Evolutionary conservation across 2,329 filamentous ascomycete species (phyloP).

Genomic region (Hymenoscyphus linearis): DNA sequence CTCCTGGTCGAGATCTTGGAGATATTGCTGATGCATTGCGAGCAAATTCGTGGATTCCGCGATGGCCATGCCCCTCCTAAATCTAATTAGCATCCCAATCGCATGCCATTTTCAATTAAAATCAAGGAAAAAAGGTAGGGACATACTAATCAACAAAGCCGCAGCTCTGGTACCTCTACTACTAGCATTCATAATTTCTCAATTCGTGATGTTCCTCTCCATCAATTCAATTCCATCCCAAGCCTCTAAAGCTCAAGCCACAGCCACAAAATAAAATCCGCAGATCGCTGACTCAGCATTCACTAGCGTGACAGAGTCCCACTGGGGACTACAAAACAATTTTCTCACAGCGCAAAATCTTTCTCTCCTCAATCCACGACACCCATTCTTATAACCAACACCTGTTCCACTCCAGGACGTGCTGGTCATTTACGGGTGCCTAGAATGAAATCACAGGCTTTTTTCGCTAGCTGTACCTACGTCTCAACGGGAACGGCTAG

Average conservation of each 20-base stretch:
- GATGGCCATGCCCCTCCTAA: constrained; percentile 20
- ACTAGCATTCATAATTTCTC: constrained; percentile 45
- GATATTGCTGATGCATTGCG: constrained; percentile 18
- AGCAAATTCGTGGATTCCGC: constrained; percentile 27
- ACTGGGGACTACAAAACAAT: background rate
- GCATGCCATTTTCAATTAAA: constrained; percentile 5
- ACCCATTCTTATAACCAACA: constrained; percentile 93
- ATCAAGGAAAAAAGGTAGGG: background rate
- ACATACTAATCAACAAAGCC: constrained; percentile 47
- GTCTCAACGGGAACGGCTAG: constrained; percentile 81
- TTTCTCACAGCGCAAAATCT: constrained; percentile 13
- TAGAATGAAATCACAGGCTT: constrained; percentile 77
- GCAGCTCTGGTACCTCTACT: constrained; percentile 51
- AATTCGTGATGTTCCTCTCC: background rate
- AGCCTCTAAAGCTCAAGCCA: background rate
- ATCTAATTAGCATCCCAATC: constrained; percentile 3
- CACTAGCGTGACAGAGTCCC: background rate
- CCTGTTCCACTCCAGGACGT: constrained; percentile 64
- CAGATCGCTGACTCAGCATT: background rate
- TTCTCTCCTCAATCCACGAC: constrained; percentile 50
- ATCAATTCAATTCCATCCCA: too few relatives aligned
- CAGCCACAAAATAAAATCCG: constrained; percentile 3
- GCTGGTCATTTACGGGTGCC: constrained; percentile 91
- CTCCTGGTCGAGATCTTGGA: constrained; percentile 7
- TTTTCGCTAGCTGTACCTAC: constrained; percentile 98